A percentile compares a stretch with the other conserved stretches of the same genome.
Evolutionary conservation across 768 basidiomycete genomes (phyloP).

Genomic region (Hydnum rufescens): DNA sequence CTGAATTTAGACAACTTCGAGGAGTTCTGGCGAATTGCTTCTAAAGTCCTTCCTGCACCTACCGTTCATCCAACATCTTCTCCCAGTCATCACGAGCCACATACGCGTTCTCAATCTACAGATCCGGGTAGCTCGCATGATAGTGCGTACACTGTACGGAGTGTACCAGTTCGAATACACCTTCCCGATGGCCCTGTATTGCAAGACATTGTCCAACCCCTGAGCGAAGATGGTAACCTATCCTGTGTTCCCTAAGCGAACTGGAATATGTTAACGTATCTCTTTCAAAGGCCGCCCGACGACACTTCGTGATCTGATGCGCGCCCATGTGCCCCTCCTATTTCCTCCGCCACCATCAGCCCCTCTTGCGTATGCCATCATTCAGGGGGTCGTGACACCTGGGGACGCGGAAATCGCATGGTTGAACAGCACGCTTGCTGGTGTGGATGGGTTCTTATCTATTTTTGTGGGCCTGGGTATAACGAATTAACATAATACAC

Average conservation of each 20-base stretch:
- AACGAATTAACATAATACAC: no score
- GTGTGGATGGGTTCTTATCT: conserved; percentile 91
- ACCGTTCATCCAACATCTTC: conserved; percentile 13
- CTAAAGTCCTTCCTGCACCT: conserved; percentile 78
- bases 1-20: conserved; percentile 70
- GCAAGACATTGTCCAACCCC: conserved; percentile 73
- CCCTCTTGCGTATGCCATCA: conserved; percentile 48
- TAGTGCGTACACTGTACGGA: conserved; percentile 70
- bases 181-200: conserved; percentile 75
- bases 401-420: conserved; percentile 81
- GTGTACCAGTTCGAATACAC: conserved; percentile 76
- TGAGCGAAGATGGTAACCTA: conserved; percentile 51
- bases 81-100: conserved; percentile 18
- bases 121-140: conserved; percentile 45
- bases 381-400: conserved; percentile 73
- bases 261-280: background rate
- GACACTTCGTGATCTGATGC: conserved; percentile 49
- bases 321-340: conserved; percentile 57
- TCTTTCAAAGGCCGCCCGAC: conserved; percentile 51
- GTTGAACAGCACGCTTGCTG: conserved; percentile 80
- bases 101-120: conserved; percentile 42
- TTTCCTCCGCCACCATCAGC: conserved; percentile 38
- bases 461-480: conserved; percentile 49
- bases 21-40: conserved; percentile 81
- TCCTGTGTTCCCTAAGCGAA: background rate